Evolutionary conservation across 805 yeast species (phyloP), one percentile per base, ranked within the genome.

Genomic region (Saccharomycopsis oosterbeekiorum): DNA sequence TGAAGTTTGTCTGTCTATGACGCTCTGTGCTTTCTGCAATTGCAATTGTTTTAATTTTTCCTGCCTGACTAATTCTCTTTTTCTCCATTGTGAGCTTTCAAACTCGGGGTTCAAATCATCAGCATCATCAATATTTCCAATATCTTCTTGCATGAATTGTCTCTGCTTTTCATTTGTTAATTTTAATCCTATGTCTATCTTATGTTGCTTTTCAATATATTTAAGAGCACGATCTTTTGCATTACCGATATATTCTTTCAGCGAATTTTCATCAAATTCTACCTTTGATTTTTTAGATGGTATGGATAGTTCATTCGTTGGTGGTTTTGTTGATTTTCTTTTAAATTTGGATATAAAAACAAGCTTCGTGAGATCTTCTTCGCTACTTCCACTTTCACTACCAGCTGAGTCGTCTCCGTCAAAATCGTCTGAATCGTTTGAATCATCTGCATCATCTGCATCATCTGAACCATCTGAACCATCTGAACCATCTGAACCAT

Each of bases 61-160:
- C 94, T 63, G 83, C 84, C 67, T 81, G 84, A 61, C 84, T 80
- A 66, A 93, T 74, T 67, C 85, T 84, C 69, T 88, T 83, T 47
- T 86, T 85, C 19, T 89, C 82, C n/a, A 84, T 88, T 65, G 88
- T 76, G 67, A 89, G 89, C 70, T 84, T 89, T 66, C 84, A 84
- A 4, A 89, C 80, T 0, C 80, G 0, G 85, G 83, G 61, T 84
- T 84, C 4, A 80, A 43, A 41, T 78, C 83, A 65, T 85, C 89
- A 0, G 85, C 80, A 66, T 85, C 91, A 65, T 84, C 88, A 0
- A 81, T 67, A 0, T 67, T 75, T 2, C 68, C 70, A 21, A 67
- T 60, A 54, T 70, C 68, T 17, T 70, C 71, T 21, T 57, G 53
- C 53, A 47, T 47, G n/a, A 47, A 47, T 14, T 47, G 36, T n/a